Evolutionary conservation across 2,329 filamentous ascomycete genomes (phyloP).

Genomic region (Exserohilum turcica): DNA sequence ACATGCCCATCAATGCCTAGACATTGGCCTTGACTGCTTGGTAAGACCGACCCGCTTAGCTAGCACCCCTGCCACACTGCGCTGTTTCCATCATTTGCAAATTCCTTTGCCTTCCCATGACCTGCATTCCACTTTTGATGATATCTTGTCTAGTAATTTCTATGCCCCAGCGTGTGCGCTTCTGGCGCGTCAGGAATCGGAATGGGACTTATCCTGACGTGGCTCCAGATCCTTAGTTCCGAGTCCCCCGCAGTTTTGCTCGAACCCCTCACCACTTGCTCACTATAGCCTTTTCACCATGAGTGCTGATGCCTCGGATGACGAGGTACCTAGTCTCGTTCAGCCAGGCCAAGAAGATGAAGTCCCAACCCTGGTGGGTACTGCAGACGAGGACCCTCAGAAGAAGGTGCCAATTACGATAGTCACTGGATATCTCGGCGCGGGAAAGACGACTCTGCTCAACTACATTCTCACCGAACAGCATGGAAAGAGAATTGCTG

Average conservation of each 20-base stretch:
- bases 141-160: neutral
- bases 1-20: neutral
- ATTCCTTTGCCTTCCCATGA: neutral
- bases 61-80: neutral
- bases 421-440: conserved; percentile 88
- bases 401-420: conserved; percentile 83
- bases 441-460: conserved; percentile 91
- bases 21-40: neutral
- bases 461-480: conserved; percentile 95
- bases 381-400: conserved; percentile 55
- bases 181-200: neutral
- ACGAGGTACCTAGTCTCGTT: conserved; percentile 58
- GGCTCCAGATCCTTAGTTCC: neutral
- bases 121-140: neutral
- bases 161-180: no score
- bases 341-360: conserved; percentile 48
- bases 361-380: conserved; percentile 29
- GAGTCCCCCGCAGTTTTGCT: neutral
- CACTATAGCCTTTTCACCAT: conserved; percentile 11
- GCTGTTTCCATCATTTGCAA: neutral
- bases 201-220: neutral
- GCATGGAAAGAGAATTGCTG: conserved; percentile 97
- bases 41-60: neutral
- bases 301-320: conserved; percentile 33
- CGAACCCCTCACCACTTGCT: neutral